Percentiles rank a stretch among this genome's conserved stretches.
phyloP scores from a whole-genome alignment of 2,329 filamentous ascomycete species.

The Clonostachys chloroleuca region DNA sequence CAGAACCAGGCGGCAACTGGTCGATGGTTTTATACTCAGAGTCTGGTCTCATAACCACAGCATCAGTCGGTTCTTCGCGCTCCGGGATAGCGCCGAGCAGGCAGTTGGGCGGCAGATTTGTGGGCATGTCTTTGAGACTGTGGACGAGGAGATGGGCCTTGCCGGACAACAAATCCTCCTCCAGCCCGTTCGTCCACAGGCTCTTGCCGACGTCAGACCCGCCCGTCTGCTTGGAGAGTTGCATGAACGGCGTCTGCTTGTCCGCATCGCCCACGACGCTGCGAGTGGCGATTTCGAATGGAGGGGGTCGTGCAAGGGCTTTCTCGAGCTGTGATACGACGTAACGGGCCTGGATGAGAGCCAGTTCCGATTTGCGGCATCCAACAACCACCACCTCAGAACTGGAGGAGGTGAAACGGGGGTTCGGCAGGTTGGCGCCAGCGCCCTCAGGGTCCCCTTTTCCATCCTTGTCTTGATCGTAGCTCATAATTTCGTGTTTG shows the following conservation, averaged over 20 bases:
- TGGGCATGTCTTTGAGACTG: no score
- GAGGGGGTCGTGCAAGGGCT: background rate
- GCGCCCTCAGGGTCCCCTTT: no score
- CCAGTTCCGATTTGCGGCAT: slow-evolving; percentile 4
- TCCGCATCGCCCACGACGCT: slow-evolving; percentile 8
- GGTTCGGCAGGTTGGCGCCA: no score
- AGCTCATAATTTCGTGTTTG: no score
- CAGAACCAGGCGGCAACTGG: slow-evolving; percentile 72
- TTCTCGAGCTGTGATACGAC: background rate
- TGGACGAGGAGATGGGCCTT: background rate
- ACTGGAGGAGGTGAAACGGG: no score
- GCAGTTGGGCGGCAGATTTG: no score
- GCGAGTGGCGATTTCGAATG: slow-evolving; percentile 1
- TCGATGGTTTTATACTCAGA: slow-evolving; percentile 55
- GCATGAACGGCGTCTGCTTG: slow-evolving; percentile 7
- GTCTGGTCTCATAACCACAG: no score
- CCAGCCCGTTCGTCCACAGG: slow-evolving; percentile 8
- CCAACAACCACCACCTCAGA: background rate
- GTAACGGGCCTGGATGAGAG: slow-evolving; percentile 1
- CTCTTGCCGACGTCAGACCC: slow-evolving; percentile 9
- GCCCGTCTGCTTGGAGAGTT: slow-evolving; percentile 9
- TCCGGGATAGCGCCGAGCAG: no score
- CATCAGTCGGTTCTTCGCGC: no score
- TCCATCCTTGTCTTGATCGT: no score
- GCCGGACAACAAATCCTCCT: slow-evolving; percentile 5